Evolutionary conservation across 2,329 filamentous ascomycete species (phyloP), one percentile per base, ranked within the genome.

Genomic region (Biscogniauxia marginata): DNA sequence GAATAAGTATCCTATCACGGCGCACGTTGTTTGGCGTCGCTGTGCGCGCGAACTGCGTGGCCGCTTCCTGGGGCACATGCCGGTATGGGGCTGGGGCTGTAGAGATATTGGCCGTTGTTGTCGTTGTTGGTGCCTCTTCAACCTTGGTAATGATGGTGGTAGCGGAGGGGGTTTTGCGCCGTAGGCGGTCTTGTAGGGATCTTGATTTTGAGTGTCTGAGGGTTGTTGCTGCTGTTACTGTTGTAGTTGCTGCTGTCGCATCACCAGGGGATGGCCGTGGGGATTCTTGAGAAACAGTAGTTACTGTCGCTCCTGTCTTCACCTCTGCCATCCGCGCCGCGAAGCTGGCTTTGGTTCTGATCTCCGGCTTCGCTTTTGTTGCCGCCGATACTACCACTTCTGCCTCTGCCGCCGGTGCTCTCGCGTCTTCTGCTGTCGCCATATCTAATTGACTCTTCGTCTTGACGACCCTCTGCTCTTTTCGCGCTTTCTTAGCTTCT

Each of bases 21-120:
- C 70, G 70, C 65, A 73, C 70, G 44, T 66, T 63, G 19, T 77
- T 75, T 16, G 75, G 72, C 1, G 80, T 83, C 0, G 82, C 78
- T 0, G 83, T 85, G 46, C 75, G 71, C 8, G 77, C 71, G 63
- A 85, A 86, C 55, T 84, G 81, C 11, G 75, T 66, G 1, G 83
- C 82, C 0, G 83, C 83, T 34, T 80, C 75, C 52, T 75, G 74
- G 13, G 84, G 84, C 2, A 84, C 70, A 62, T 85, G 79, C 34
- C 73, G 79, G 60, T 83, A 79, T 5, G 65, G 61, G 19, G 55
- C 44, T 19, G 18, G 19, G 53, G 55, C 34, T 63, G 63, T 18
- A 55, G 55, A 22, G 62, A 63, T 53, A 59, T 56, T 20, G 58
- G 55, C 19, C 62, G 62, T 25, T 53, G 55, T 49, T 61, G 22